Evolutionary conservation across 1,139 yeast genomes (phyloP).

Genomic region (Taiozyma sp.): DNA sequence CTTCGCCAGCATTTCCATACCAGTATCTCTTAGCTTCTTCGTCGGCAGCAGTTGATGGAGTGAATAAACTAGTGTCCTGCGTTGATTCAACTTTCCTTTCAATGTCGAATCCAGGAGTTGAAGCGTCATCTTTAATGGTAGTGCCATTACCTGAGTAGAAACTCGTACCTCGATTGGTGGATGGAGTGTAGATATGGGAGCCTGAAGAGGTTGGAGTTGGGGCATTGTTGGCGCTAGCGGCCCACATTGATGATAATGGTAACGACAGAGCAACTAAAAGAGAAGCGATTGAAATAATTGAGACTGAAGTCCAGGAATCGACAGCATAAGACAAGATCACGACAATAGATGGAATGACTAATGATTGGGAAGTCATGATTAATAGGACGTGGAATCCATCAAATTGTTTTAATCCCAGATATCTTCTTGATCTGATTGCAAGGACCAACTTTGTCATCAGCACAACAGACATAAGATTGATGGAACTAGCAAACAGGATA

Average conservation of each 20-base stretch:
- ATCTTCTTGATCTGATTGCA: conserved; percentile 70
- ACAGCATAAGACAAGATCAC: conserved; percentile 48
- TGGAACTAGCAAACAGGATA: conserved; percentile 64
- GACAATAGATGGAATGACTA: conserved; percentile 71
- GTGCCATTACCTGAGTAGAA: conserved; percentile 15
- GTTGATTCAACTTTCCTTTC: conserved; percentile 7
- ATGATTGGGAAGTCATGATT: conserved; percentile 79
- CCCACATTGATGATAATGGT: conserved; percentile 90
- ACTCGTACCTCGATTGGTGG: conserved; percentile 14
- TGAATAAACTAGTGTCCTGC: conserved; percentile 18
- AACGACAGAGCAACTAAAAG: conserved; percentile 57
- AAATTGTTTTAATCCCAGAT: conserved; percentile 75
- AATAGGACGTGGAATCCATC: conserved; percentile 75
- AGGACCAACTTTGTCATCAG: conserved; percentile 55
- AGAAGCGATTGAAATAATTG: conserved; percentile 36
- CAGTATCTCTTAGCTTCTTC: conserved; percentile 30
- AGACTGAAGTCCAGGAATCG: conserved; percentile 22
- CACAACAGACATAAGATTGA: conserved; percentile 56
- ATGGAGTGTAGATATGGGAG: conserved; percentile 7
- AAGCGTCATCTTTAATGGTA: conserved; percentile 2
- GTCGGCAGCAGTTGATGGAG: conserved; percentile 29
- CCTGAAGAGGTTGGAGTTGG: conserved; percentile 30
- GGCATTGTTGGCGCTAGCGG: conserved; percentile 51
- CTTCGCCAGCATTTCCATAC: conserved; percentile 18
- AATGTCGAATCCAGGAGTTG: conserved; percentile 7